Conservation (phyloP, 768 basidiomycete species). For the Boletellus ananas region DNA sequence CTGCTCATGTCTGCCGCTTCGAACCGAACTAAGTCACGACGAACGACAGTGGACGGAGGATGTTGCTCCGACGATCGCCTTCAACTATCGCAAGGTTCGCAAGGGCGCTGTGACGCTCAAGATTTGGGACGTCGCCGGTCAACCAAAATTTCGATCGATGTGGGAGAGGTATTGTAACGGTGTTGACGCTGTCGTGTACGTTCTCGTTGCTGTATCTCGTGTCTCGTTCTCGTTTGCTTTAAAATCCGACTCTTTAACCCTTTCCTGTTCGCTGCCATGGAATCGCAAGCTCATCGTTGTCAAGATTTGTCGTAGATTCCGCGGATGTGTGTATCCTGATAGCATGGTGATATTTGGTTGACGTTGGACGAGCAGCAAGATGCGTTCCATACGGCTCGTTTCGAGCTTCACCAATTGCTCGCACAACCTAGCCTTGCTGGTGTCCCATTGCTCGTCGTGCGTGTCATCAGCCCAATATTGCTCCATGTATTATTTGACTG, state of each 20-base stretch:
- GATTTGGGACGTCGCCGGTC: slow-evolving; percentile 95
- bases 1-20: neutral
- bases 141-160: slow-evolving; percentile 92
- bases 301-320: slow-evolving; percentile 90
- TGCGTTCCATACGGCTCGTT: slow-evolving; percentile 77
- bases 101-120: slow-evolving; percentile 90
- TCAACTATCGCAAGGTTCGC: slow-evolving; percentile 83
- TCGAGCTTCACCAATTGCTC: slow-evolving; percentile 80
- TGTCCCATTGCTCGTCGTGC: slow-evolving; percentile 79
- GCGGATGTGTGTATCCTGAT: slow-evolving; percentile 59
- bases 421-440: slow-evolving; percentile 59
- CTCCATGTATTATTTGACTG: neutral
- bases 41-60: slow-evolving; percentile 82
- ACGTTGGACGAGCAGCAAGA: slow-evolving; percentile 48
- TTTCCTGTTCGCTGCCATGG: neutral
- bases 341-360: neutral
- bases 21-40: neutral
- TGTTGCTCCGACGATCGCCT: slow-evolving; percentile 93
- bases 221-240: neutral
- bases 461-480: slow-evolving; percentile 24
- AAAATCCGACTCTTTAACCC: neutral
- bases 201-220: neutral
- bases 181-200: slow-evolving; percentile 88
- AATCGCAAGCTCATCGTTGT: slow-evolving; percentile 15
- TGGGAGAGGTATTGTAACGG: slow-evolving; percentile 95